phyloP scores from a whole-genome alignment of 2,329 filamentous ascomycete species.

The Hymenoscyphus infarciens region DNA sequence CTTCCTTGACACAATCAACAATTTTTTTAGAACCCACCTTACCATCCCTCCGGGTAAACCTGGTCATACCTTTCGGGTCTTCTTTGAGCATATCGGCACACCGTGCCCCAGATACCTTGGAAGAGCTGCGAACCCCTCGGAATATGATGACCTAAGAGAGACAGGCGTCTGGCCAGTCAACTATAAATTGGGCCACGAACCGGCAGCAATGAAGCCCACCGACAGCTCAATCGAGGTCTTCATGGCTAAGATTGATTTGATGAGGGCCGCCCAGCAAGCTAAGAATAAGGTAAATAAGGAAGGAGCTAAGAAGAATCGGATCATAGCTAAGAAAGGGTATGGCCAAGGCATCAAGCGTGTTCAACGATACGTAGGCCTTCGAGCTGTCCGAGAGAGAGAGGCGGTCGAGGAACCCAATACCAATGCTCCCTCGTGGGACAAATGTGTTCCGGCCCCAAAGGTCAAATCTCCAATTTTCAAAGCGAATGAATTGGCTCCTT shows the following conservation, averaged over 20 bases:
- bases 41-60: constrained; percentile 51
- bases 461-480: constrained; percentile 39
- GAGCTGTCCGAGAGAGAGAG: constrained; percentile 32
- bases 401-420: constrained; percentile 17
- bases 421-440: constrained; percentile 27
- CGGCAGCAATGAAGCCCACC: constrained; percentile 32
- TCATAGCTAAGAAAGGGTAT: constrained; percentile 49
- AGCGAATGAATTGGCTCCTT: constrained; percentile 43
- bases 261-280: constrained; percentile 47
- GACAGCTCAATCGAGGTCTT: constrained; percentile 45
- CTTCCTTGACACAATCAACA: constrained; percentile 64
- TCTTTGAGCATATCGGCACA: constrained; percentile 57
- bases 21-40: constrained; percentile 50
- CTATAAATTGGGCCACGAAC: constrained; percentile 29
- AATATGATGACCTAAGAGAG: constrained; percentile 28
- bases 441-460: constrained; percentile 29
- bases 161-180: constrained; percentile 33
- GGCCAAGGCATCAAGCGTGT: constrained; percentile 57
- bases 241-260: constrained; percentile 50
- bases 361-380: constrained; percentile 69
- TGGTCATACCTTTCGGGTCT: constrained; percentile 52
- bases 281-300: constrained; percentile 45
- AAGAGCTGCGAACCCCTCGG: constrained; percentile 43
- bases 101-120: constrained; percentile 68
- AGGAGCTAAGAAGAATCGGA: constrained; percentile 45